A percentile compares a stretch with the other conserved stretches of the same genome.
These are phyloP conservation scores for Magnusiomyces fungicola DNA, from an alignment of 1,139 yeast genomes.

Conservation along the genomic window DNA sequence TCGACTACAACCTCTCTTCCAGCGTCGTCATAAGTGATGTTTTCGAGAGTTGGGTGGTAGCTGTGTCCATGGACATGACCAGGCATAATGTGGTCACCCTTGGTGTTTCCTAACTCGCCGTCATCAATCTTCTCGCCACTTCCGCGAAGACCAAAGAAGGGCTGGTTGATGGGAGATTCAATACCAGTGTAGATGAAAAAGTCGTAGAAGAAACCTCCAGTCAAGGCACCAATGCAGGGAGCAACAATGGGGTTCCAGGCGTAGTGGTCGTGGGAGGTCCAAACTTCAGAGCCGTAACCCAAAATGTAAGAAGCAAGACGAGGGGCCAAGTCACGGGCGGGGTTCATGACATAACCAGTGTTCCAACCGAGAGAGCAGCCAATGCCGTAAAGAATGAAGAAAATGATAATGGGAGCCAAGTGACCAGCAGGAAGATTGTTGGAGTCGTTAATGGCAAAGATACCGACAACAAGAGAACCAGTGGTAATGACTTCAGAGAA, in stretches of 20 bases:
- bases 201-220: conserved; percentile 43
- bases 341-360: conserved; percentile 46
- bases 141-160: conserved; percentile 24
- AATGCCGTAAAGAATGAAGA: conserved; percentile 37
- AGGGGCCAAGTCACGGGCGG: conserved; percentile 49
- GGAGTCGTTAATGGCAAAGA: conserved; percentile 44
- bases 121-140: too few relatives aligned
- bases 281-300: conserved; percentile 40
- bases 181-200: conserved; percentile 42
- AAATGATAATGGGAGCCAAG: conserved; percentile 40
- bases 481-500: conserved; percentile 41
- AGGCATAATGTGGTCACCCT: conserved; percentile 10
- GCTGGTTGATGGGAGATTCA: conserved; percentile 43
- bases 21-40: too few relatives aligned
- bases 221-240: conserved; percentile 39
- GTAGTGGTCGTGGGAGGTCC: conserved; percentile 36
- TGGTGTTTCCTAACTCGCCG: conserved; percentile 13
- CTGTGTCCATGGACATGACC: conserved; percentile 14
- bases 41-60: conserved; percentile 10
- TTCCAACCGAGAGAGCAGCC: conserved; percentile 43
- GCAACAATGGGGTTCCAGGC: conserved; percentile 46
- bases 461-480: conserved; percentile 38
- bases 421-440: conserved; percentile 40
- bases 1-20: too few relatives aligned
- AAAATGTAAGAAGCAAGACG: conserved; percentile 40